Evolutionary conservation across 202 grass and related monocot species (phyloP).

Genomic region (Alloteropsis angusta): DNA sequence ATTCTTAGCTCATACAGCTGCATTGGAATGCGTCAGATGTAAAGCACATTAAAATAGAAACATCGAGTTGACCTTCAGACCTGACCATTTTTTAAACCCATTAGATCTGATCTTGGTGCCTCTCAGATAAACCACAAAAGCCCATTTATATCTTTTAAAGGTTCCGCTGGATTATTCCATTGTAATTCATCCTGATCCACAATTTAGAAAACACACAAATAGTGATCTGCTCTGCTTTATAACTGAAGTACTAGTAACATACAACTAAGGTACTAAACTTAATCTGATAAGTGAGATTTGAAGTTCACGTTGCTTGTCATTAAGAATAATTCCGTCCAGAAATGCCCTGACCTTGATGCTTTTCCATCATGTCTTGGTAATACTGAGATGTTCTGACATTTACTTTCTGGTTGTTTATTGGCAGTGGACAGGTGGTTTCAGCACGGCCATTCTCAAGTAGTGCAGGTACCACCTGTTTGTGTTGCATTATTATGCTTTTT

Average conservation of each 20-base stretch:
- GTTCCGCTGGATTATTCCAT: background rate
- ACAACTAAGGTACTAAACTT: background rate
- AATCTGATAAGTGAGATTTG: background rate
- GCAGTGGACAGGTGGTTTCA: conserved; percentile 37
- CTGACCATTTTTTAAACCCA: background rate
- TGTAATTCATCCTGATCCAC: background rate
- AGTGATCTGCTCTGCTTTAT: background rate
- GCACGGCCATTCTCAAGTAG: conserved; percentile 58
- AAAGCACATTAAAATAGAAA: background rate
- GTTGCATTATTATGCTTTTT: conserved; percentile 15
- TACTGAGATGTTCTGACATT: background rate
- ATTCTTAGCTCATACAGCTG: background rate
- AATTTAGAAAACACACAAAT: background rate
- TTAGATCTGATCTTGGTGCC: background rate
- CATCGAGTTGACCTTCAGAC: background rate
- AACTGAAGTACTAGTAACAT: background rate
- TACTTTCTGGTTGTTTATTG: conserved; percentile 14
- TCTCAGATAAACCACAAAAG: background rate
- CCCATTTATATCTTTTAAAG: background rate
- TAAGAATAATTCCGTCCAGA: background rate
- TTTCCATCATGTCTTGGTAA: background rate
- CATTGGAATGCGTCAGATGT: background rate
- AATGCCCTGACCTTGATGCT: background rate
- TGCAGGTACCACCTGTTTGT: conserved; percentile 39
- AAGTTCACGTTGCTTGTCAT: background rate